Base-by-base conservation (phyloP, 495 filamentous ascomycete species). In the Xylaria flabelliformis region DNA sequence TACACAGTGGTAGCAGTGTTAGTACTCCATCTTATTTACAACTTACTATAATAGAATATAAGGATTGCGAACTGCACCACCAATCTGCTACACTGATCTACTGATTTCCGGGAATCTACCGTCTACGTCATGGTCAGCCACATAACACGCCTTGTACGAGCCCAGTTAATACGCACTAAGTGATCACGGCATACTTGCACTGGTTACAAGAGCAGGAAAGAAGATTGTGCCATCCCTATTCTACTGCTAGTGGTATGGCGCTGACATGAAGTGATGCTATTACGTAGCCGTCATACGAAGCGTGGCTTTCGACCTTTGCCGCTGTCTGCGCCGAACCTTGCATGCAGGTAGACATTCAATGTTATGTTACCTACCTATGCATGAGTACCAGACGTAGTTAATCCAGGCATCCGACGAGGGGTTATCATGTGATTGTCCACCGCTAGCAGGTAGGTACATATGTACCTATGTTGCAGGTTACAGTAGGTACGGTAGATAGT, bases 71-170 rank as follows among this genome's bases (percentile, higher is more conserved):
- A n/a, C n/a, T n/a, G n/a, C n/a, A n/a, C n/a, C n/a, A n/a, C n/a
- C n/a, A n/a, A n/a, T n/a, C n/a, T n/a, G n/a, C n/a, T n/a, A n/a
- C n/a, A n/a, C 36, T 15, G n/a, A 69, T 42, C 46, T 51, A 72
- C 42, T 8, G 5, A 34, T 69, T 42, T 53, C 64, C 36, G 26
- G 70, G 41, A 64, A 59, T 10, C 42, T 67, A 41, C 62, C 21
- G 51, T 44, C 42, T 68, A 74, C 69, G 64, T 72, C 64, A 64
- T 74, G 73, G 51, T 41, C 32, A 44, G 63, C 67, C 41, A 56
- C 32, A 39, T 19, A 17, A 34, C 19, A 61, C 32, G 58, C 58
- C 58, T 36, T 42, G 41, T 41, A 41, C 39, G 21, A 13, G 21
- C 41, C 42, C 17, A 5, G 6, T 64, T 13, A 3, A 13, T 13